Conservation (phyloP, 352 stramenopile species). For the Phytophthora crassamura region DNA sequence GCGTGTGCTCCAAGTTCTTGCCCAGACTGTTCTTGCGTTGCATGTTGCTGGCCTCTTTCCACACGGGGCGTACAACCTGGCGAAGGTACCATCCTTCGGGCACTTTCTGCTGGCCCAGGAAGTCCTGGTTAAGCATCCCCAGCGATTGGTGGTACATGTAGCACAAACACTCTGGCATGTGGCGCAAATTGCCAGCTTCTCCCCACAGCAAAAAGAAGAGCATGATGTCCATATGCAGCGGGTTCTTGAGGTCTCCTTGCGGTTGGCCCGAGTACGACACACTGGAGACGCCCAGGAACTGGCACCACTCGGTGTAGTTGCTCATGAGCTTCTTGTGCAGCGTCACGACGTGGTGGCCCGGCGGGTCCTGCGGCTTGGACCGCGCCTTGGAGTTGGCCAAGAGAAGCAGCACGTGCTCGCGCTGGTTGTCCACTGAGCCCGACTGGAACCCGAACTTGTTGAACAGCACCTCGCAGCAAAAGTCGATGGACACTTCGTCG, state of each 20-base stretch:
- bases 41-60: constrained; percentile 74
- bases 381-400: constrained; percentile 78
- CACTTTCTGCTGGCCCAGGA: constrained; percentile 55
- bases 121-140: constrained; percentile 60
- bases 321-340: constrained; percentile 70
- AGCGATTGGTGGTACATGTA: constrained; percentile 94
- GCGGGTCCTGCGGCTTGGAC: constrained; percentile 46
- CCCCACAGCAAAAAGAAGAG: constrained; percentile 97
- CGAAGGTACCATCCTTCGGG: constrained; percentile 62
- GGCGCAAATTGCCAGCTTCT: constrained; percentile 94
- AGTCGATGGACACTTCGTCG: constrained; percentile 76
- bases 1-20: constrained; percentile 69
- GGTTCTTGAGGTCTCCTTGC: constrained; percentile 63
- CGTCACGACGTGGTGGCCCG: constrained; percentile 53
- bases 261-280: constrained; percentile 46
- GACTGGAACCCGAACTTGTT: constrained; percentile 82
- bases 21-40: constrained; percentile 64
- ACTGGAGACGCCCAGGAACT: constrained; percentile 51
- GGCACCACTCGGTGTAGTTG: constrained; percentile 74
- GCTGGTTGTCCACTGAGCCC: constrained; percentile 76
- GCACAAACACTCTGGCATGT: constrained; percentile 97
- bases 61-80: constrained; percentile 64
- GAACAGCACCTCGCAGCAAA: constrained; percentile 74
- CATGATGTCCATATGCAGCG: constrained; percentile 92
- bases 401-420: constrained; percentile 77